These are phyloP conservation scores for Cryphonectria japonica DNA, from an alignment of 2,329 filamentous ascomycete species.

Conservation along the genomic window DNA sequence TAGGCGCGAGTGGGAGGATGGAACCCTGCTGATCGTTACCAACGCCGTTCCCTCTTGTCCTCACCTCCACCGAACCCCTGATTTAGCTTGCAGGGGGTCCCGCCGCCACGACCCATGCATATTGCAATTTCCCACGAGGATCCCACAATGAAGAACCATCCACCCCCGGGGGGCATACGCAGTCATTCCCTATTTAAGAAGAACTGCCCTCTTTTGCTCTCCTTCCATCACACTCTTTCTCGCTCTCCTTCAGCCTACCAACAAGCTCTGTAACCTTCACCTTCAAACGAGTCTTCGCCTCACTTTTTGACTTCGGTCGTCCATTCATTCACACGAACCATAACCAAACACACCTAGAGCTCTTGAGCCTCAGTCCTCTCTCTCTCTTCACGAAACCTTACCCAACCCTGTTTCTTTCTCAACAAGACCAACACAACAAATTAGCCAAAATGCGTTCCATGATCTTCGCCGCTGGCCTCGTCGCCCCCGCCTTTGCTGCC, in stretches of 20 bases:
- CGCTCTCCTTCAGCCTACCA: constrained; percentile 40
- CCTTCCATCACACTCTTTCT: constrained; percentile 30
- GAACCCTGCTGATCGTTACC: constrained; percentile 28
- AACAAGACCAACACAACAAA: constrained; percentile 31
- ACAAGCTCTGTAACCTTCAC: constrained; percentile 35
- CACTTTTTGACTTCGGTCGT: constrained; percentile 46
- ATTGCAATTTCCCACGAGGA: constrained; percentile 29
- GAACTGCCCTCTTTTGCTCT: constrained; percentile 30
- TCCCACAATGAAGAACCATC: constrained; percentile 17
- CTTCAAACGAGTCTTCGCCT: constrained; percentile 35
- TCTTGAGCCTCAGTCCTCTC: constrained; percentile 37
- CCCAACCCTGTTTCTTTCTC: constrained; percentile 26
- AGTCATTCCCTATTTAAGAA: constrained; percentile 40
- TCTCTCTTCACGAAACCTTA: constrained; percentile 21
- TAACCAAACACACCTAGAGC: constrained; percentile 31
- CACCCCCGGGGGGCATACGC: constrained; percentile 8
- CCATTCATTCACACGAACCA: constrained; percentile 41
- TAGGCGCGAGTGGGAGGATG: constrained; percentile 16
- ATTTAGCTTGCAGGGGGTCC: constrained; percentile 32
- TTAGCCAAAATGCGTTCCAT: constrained; percentile 66
- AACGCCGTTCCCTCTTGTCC: constrained; percentile 24
- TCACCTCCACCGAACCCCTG: constrained; percentile 38
- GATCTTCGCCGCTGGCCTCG: constrained; percentile 48
- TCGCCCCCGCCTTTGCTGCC: constrained; percentile 51
- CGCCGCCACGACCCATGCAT: constrained; percentile 31